Evolutionary conservation across 768 basidiomycete species (phyloP).

Genomic region (Tylopilus plumbeoviolaceoides): DNA sequence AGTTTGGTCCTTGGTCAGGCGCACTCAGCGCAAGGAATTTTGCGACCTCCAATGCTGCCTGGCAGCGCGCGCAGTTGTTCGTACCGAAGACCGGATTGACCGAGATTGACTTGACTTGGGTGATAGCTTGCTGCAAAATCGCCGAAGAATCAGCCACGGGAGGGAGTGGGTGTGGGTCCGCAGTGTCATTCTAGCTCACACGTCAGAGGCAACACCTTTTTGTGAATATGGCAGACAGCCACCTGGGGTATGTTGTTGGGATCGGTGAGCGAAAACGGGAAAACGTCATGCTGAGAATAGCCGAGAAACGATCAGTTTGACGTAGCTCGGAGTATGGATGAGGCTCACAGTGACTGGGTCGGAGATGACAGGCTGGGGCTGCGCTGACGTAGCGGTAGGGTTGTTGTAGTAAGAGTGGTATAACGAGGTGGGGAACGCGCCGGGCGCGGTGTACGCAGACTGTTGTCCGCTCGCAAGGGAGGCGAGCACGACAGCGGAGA

Average conservation of each 20-base stretch:
- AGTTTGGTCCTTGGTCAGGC: conserved; percentile 53
- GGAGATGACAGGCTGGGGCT: conserved; percentile 73
- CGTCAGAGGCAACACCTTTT: not conserved
- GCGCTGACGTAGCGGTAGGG: conserved; percentile 67
- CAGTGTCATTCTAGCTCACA: conserved; percentile 44
- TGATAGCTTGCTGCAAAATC: conserved; percentile 49
- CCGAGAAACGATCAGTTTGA: not conserved
- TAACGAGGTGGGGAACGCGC: conserved; percentile 59
- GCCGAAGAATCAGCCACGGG: conserved; percentile 43
- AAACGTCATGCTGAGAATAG: conserved; percentile 47
- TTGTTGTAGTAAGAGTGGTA: conserved; percentile 67
- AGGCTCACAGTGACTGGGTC: conserved; percentile 59
- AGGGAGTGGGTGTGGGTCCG: conserved; percentile 65
- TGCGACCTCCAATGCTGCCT: conserved; percentile 54
- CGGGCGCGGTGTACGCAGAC: conserved; percentile 49
- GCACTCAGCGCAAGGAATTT: conserved; percentile 66
- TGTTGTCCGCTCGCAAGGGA: conserved; percentile 10
- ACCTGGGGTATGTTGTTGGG: conserved; percentile 56
- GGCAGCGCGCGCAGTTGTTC: conserved; percentile 56
- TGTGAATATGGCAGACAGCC: not conserved
- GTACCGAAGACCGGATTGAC: conserved; percentile 49
- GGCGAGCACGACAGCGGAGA: conserved; percentile 7
- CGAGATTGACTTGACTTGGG: conserved; percentile 54
- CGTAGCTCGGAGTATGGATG: not conserved
- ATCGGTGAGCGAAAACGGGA: conserved; percentile 58